phyloP scores from a whole-genome alignment of 169 alveolate genomes.

The Besnoitia besnoiti region DNA sequence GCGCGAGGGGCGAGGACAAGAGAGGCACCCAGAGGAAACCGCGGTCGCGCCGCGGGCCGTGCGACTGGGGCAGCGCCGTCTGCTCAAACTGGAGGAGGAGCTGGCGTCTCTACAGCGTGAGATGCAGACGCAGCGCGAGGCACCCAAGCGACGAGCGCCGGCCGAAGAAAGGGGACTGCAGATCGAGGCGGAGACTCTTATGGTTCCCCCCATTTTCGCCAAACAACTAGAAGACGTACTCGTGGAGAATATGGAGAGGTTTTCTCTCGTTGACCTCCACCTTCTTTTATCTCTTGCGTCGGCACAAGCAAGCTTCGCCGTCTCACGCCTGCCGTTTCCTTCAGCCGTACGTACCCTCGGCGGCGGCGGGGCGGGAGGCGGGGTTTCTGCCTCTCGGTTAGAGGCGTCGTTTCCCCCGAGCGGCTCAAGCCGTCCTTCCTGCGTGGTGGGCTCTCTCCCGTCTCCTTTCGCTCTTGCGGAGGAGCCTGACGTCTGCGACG shows the following conservation, averaged over 20 bases:
- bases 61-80: neutral
- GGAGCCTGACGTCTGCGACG: neutral
- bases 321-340: neutral
- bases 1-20: neutral
- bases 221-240: neutral
- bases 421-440: neutral
- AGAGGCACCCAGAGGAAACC: neutral
- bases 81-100: neutral
- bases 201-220: neutral
- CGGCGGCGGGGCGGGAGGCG: neutral
- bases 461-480: neutral
- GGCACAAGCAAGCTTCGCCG: neutral
- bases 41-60: neutral
- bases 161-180: neutral
- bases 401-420: neutral
- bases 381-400: too few species aligned
- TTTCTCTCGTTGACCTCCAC: slow-evolving; percentile 23
- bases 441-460: neutral
- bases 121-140: neutral
- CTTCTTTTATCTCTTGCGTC: neutral
- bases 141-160: neutral
- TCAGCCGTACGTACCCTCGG: neutral
- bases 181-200: neutral
- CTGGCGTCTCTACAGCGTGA: neutral
- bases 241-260: neutral